Percentiles rank a stretch among this genome's conserved stretches.
Evolutionary conservation across 768 basidiomycete species (phyloP).

Genomic region (Rhodotorula graminis): DNA sequence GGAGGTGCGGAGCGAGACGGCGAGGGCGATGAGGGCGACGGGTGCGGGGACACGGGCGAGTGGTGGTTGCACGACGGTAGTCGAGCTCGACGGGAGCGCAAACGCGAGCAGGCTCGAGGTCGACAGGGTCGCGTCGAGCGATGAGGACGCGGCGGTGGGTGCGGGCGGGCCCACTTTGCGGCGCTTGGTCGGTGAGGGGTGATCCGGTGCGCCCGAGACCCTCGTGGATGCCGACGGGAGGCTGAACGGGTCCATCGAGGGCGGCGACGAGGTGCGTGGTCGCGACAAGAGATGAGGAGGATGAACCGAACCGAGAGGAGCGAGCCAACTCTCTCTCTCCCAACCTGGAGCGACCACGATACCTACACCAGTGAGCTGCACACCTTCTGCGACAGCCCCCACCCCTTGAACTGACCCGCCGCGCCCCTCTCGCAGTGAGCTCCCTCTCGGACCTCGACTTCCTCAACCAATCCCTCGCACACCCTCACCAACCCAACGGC

Average conservation of each 20-base stretch:
- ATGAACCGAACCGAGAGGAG: no score
- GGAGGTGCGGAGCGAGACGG: conserved; percentile 7
- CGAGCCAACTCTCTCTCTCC: no score
- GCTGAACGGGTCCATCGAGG: not conserved
- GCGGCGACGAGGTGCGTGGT: no score
- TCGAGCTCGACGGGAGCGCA: not conserved
- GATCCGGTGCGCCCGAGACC: not conserved
- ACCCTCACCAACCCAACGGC: no score
- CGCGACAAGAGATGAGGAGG: not conserved
- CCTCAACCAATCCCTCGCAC: conserved; percentile 7
- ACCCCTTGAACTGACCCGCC: no score
- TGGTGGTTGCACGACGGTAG: not conserved
- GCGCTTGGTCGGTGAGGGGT: not conserved
- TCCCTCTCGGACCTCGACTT: conserved; percentile 24
- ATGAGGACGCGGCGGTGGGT: not conserved
- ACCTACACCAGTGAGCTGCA: not conserved
- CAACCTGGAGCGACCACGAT: not conserved
- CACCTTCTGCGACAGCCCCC: no score
- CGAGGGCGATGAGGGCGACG: conserved; percentile 7
- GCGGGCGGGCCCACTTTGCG: not conserved
- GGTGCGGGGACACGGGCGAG: not conserved
- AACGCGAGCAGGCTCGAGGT: not conserved
- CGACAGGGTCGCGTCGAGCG: not conserved
- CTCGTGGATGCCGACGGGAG: not conserved
- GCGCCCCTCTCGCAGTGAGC: not conserved